These are phyloP conservation scores for Penstemon barbatus DNA, from an alignment of 257 asterid genomes.

Conservation along the genomic window DNA sequence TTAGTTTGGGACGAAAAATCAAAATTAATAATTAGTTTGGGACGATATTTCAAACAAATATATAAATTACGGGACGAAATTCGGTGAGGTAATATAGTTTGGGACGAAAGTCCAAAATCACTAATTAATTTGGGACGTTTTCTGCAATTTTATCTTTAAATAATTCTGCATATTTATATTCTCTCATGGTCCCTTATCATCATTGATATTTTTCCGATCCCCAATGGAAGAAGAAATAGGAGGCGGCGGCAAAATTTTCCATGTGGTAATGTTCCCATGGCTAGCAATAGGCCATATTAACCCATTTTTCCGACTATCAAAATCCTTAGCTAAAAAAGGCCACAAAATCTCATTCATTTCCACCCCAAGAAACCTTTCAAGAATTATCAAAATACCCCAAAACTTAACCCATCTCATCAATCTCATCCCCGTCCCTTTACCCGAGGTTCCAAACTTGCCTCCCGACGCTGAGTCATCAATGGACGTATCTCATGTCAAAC, in stretches of 20 bases:
- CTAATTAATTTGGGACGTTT: no score
- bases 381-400: constrained; percentile 50
- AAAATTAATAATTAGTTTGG: no score
- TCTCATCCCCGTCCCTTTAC: constrained; percentile 51
- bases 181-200: no score
- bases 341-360: constrained; percentile 75
- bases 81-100: no score
- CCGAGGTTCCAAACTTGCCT: constrained; percentile 51
- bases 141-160: no score
- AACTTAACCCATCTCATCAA: constrained; percentile 47
- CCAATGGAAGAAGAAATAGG: constrained; percentile 45
- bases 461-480: constrained; percentile 76
- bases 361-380: constrained; percentile 69
- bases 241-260: constrained; percentile 38
- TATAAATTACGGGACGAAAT: no score
- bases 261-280: constrained; percentile 92
- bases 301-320: constrained; percentile 65
- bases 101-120: no score
- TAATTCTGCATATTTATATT: no score
- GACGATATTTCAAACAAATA: no score
- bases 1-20: no score
- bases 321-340: constrained; percentile 61
- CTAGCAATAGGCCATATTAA: constrained; percentile 84
- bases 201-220: neutral
- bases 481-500: constrained; percentile 72